Evolutionary conservation across 768 basidiomycete species (phyloP).

Genomic region (Trametes coccinea): DNA sequence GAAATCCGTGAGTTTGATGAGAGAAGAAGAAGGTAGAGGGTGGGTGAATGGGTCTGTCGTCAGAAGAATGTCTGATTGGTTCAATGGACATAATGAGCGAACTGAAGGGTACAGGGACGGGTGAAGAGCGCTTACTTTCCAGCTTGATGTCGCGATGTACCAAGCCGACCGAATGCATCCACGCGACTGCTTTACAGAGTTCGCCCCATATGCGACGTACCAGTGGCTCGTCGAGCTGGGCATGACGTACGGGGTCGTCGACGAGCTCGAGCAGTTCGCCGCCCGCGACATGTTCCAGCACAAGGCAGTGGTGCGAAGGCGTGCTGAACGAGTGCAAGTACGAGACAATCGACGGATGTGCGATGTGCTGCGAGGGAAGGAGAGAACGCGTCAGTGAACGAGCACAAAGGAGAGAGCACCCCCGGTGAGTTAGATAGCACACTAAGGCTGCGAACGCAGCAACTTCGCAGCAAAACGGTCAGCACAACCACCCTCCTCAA

Average conservation of each 20-base stretch:
- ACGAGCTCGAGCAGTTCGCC: slow-evolving; percentile 83
- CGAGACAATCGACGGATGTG: slow-evolving; percentile 77
- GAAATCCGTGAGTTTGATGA: slow-evolving; percentile 87
- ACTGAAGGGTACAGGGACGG: not conserved
- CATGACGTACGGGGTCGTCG: slow-evolving; percentile 47
- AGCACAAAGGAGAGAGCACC: not conserved
- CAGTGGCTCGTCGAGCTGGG: slow-evolving; percentile 44
- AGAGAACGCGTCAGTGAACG: slow-evolving; percentile 10
- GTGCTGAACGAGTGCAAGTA: slow-evolving; percentile 73
- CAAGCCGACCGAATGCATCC: slow-evolving; percentile 84
- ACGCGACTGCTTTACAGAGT: slow-evolving; percentile 74
- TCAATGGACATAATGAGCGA: not conserved
- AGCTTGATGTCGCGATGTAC: slow-evolving; percentile 93
- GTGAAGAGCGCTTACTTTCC: slow-evolving; percentile 50
- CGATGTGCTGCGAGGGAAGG: slow-evolving; percentile 56
- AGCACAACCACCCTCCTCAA: slow-evolving; percentile 3
- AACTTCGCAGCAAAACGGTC: slow-evolving; percentile 5
- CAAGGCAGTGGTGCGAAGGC: slow-evolving; percentile 70
- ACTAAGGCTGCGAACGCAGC: not conserved
- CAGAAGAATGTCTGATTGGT: slow-evolving; percentile 66
- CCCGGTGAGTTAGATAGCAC: not conserved
- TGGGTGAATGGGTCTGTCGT: slow-evolving; percentile 46
- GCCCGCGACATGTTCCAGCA: slow-evolving; percentile 73
- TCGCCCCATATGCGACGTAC: slow-evolving; percentile 74
- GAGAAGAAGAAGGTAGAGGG: slow-evolving; percentile 46